These are phyloP conservation scores for Trichoderma orchidacearum DNA, from an alignment of 495 filamentous ascomycete species.

Conservation along the genomic window DNA sequence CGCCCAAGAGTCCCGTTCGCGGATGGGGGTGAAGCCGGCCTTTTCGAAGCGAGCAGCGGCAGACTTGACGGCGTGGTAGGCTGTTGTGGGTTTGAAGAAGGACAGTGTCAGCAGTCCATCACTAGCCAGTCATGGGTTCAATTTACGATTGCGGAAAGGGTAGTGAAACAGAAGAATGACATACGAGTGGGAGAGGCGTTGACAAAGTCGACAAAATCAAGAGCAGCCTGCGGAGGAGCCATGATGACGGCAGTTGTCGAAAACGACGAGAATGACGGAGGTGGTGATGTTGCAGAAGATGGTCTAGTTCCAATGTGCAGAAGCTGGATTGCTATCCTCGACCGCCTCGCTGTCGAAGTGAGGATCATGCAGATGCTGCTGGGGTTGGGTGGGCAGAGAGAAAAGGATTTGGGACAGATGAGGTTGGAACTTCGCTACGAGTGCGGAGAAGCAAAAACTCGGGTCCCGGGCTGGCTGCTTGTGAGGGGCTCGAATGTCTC, in stretches of 20 bases:
- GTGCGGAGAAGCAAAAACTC: neutral
- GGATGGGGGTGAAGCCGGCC: constrained; percentile 77
- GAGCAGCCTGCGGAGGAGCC: constrained; percentile 49
- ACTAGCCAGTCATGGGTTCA: neutral
- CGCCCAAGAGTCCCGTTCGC: constrained; percentile 85
- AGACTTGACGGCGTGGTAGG: constrained; percentile 84
- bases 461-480: neutral
- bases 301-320: neutral
- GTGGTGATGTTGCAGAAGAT: neutral
- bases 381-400: neutral
- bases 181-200: constrained; percentile 90
- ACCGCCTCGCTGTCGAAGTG: neutral
- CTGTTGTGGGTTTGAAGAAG: constrained; percentile 26
- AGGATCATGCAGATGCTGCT: neutral
- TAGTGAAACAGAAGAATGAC: constrained; percentile 11
- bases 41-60: constrained; percentile 58
- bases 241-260: constrained; percentile 25
- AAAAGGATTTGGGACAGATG: neutral
- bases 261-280: constrained; percentile 4
- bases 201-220: constrained; percentile 86
- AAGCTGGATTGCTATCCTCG: neutral
- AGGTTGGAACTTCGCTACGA: neutral
- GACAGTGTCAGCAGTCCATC: constrained; percentile 8
- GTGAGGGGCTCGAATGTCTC: no score
- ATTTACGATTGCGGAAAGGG: neutral